A percentile compares a stretch with the other conserved stretches of the same genome.
Conservation (phyloP, 2,329 filamentous ascomycete species). For the Colletotrichum cereale region DNA sequence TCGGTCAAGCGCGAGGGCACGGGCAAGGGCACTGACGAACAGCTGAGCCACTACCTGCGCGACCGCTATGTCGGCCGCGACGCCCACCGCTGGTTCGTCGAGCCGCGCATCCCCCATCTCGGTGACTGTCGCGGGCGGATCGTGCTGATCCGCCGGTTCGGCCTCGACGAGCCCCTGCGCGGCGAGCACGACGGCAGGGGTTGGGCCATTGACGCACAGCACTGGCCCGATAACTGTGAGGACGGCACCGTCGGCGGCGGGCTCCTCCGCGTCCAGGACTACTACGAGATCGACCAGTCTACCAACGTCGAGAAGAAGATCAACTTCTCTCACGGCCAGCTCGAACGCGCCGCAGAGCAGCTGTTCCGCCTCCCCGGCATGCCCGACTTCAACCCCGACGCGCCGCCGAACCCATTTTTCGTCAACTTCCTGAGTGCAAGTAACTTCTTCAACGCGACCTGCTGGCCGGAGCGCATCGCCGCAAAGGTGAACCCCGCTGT, state of each 20-base stretch:
- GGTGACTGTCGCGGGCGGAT: conserved; percentile 85
- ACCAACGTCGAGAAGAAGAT: conserved; percentile 87
- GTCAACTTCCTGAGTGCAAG: conserved; percentile 92
- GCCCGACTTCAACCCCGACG: conserved; percentile 43
- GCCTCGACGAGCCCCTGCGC: conserved; percentile 67
- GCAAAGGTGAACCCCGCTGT: conserved; percentile 86
- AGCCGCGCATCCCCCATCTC: conserved; percentile 80
- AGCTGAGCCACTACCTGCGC: conserved; percentile 80
- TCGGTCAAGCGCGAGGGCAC: conserved; percentile 92
- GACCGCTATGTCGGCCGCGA: conserved; percentile 75
- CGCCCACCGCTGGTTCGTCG: conserved; percentile 78
- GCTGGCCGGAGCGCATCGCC: conserved; percentile 95
- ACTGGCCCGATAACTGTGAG: conserved; percentile 91
- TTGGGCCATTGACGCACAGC: conserved; percentile 71
- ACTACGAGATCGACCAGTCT: conserved; percentile 86
- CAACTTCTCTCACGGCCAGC: conserved; percentile 77
- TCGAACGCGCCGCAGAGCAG: conserved; percentile 76
- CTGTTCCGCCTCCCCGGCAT: conserved; percentile 57
- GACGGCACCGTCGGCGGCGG: conserved; percentile 79
- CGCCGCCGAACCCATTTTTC: conserved; percentile 72
- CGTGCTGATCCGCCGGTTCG: conserved; percentile 86
- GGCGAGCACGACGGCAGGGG: conserved; percentile 63
- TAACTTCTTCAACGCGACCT: conserved; percentile 93
- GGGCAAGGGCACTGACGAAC: conserved; percentile 82
- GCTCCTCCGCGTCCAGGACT: conserved; percentile 89